Conservation (phyloP, 768 basidiomycete species). For the Lanmaoa rubissima region DNA sequence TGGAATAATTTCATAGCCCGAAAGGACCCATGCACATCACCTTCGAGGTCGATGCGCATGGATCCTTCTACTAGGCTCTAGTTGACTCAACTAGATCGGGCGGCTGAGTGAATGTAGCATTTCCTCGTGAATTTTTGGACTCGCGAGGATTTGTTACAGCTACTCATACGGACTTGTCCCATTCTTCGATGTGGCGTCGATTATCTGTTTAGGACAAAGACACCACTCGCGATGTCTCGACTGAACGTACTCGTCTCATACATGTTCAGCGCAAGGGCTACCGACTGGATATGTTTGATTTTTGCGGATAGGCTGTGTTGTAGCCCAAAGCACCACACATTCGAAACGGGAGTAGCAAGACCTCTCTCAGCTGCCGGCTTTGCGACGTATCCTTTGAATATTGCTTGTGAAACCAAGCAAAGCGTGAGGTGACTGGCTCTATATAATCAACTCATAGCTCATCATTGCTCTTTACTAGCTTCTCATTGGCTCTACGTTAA, state of each 20-base stretch:
- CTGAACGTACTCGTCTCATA: no score
- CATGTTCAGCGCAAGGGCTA: no score
- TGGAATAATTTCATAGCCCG: no score
- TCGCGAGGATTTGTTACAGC: not conserved
- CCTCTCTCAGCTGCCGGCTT: not conserved
- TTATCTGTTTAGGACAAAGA: no score
- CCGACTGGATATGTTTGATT: no score
- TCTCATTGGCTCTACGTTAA: not conserved
- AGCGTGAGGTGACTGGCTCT: not conserved
- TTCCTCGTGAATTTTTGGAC: not conserved
- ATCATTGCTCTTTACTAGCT: not conserved
- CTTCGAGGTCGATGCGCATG: not conserved
- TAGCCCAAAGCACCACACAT: no score
- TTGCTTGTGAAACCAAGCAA: not conserved
- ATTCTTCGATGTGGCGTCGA: no score
- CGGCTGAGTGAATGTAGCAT: not conserved
- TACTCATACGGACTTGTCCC: not conserved
- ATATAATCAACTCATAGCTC: not conserved
- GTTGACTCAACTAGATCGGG: not conserved
- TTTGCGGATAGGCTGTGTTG: no score
- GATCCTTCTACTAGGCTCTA: not conserved
- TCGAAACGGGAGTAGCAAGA: not conserved
- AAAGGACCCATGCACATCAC: no score
- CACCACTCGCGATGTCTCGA: no score
- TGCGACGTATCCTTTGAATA: not conserved